Percentiles rank a stretch among this genome's conserved stretches.
Evolutionary conservation across 768 basidiomycete genomes (phyloP).

Genomic region (Suillus clintonianus): DNA sequence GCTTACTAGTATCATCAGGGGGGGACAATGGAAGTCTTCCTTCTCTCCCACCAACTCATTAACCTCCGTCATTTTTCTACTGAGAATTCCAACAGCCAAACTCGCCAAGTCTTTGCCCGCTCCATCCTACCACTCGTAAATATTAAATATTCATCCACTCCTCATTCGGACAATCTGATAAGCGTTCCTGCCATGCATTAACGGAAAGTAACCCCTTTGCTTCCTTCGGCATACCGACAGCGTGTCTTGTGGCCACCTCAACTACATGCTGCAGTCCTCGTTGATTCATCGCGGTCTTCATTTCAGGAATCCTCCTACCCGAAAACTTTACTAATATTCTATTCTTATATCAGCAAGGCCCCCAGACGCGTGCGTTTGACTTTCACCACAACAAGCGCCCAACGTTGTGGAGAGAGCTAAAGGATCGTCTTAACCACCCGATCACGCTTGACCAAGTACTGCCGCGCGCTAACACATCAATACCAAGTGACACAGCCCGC

Average conservation of each 20-base stretch:
- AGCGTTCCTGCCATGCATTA: neutral
- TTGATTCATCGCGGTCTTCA: constrained; percentile 1
- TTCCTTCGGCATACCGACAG: neutral
- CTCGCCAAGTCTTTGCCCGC: neutral
- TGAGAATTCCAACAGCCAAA: neutral
- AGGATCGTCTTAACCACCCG: neutral
- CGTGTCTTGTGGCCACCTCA: neutral
- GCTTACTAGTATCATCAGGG: neutral
- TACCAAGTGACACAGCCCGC: neutral
- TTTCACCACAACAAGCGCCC: neutral
- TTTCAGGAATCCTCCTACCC: neutral
- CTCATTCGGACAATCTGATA: neutral
- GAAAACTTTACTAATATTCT: neutral
- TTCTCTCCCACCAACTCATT: neutral
- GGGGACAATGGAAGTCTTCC: neutral
- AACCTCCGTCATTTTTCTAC: neutral
- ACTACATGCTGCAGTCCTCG: neutral
- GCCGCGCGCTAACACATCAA: too few species aligned
- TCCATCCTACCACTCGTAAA: too few species aligned
- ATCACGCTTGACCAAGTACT: neutral
- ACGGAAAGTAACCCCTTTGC: constrained; percentile 3
- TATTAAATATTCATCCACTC: neutral
- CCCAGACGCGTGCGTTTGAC: neutral
- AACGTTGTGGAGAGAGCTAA: neutral
- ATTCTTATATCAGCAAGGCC: neutral